Conservation (phyloP, 352 stramenopile genomes). For the Globisporangium spinosum region DNA sequence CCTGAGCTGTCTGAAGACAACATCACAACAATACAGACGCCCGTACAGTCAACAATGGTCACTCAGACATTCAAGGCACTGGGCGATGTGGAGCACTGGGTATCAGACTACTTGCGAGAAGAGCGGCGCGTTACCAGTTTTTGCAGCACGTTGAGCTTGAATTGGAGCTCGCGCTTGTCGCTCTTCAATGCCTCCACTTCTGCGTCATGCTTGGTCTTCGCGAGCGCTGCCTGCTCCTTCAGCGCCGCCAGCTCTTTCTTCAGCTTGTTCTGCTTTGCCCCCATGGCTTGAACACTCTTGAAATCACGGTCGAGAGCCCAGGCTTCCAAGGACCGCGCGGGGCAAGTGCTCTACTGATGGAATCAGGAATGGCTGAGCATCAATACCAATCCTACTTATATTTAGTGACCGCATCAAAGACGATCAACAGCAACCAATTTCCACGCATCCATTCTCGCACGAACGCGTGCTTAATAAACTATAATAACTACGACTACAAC, state of each 20-base stretch:
- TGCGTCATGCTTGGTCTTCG: constrained; percentile 31
- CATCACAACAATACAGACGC: neutral
- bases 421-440: neutral
- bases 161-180: constrained; percentile 56
- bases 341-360: too few relatives aligned
- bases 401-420: too few relatives aligned
- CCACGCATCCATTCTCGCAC: neutral
- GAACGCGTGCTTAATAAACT: neutral
- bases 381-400: too few relatives aligned
- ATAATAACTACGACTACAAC: neutral
- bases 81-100: neutral
- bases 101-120: neutral
- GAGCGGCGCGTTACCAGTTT: constrained; percentile 30
- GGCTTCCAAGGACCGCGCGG: too few relatives aligned
- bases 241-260: constrained; percentile 62
- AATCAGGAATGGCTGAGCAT: too few relatives aligned
- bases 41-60: too few relatives aligned
- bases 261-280: constrained; percentile 45
- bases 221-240: constrained; percentile 29
- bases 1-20: constrained; percentile 24
- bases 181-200: constrained; percentile 36
- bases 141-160: constrained; percentile 52
- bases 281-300: constrained; percentile 30
- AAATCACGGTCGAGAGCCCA: too few relatives aligned
- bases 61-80: neutral